A percentile compares a stretch with the other conserved stretches of the same genome.
These are phyloP conservation scores for Simplicillium sp. DNA, from an alignment of 2,329 filamentous ascomycete genomes.

Conservation along the genomic window DNA sequence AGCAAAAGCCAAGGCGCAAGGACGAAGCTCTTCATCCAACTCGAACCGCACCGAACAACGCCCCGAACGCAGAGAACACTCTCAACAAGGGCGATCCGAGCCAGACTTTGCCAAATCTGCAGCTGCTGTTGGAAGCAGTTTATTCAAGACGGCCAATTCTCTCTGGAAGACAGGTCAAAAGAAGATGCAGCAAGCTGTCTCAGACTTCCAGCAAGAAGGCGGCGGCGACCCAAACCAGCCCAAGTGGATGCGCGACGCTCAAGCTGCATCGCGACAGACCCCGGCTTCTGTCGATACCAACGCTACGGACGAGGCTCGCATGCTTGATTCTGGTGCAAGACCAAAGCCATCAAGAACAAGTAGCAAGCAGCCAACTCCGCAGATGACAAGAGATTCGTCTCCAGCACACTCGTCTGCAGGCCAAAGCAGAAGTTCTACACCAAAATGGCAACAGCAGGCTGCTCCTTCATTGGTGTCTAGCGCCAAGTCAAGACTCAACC, in stretches of 20 bases:
- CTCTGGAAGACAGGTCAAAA: conserved; percentile 94
- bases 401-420: conserved; percentile 35
- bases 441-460: conserved; percentile 49
- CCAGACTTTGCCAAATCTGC: conserved; percentile 74
- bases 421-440: conserved; percentile 35
- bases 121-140: conserved; percentile 67
- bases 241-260: conserved; percentile 86
- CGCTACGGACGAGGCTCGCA: conserved; percentile 64
- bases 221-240: conserved; percentile 66
- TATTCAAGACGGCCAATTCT: conserved; percentile 91
- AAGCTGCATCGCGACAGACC: conserved; percentile 30
- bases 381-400: conserved; percentile 37
- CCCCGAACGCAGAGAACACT: conserved; percentile 7
- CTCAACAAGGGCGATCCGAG: conserved; percentile 40
- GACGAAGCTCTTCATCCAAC: conserved; percentile 35
- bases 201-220: conserved; percentile 69
- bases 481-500: conserved; percentile 50
- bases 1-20: conserved; percentile 61
- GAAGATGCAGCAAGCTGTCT: conserved; percentile 82
- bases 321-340: conserved; percentile 60
- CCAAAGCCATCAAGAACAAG: conserved; percentile 31
- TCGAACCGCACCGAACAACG: conserved; percentile 13
- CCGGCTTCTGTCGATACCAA: conserved; percentile 19
- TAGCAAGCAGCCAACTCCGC: conserved; percentile 15
- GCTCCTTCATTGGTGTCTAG: conserved; percentile 26